Base-by-base conservation (phyloP, 1,284 basidiomycete genomes). In the Puccinia brachypodii region DNA sequence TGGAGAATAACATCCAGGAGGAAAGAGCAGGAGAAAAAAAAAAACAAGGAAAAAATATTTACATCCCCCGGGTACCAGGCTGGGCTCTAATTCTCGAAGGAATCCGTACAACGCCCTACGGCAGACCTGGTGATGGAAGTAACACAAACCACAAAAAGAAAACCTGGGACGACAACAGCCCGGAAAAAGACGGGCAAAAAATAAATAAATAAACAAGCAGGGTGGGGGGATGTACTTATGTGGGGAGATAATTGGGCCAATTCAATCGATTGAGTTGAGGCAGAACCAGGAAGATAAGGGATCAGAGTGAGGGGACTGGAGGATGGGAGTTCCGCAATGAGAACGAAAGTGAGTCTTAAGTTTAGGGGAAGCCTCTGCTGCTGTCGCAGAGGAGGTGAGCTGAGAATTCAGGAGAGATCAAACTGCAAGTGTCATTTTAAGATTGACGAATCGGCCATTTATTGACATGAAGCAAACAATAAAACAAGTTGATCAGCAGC, bases 371-470 rank as follows among this genome's bases (percentile, higher is more conserved):
- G 22, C n/a, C n/a, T 22, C 28, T 74, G 56, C 40, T 38, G 50
- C n/a, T 64, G 62, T 38, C 22, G 56, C 33, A 50, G 28, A 62
- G 73, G 73, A 62, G 56, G 73, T 76, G 73, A 76, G 73, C 36
- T 76, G 73, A 76, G 56, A 60, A 76, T 76, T 76, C 73, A 76
- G 73, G 73, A 64, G 73, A 47, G 56, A 44, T 64, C 33, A 71
- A 53, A 71, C 68, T 38, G 73, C 53, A 74, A 56, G 36, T 58
- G 56, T 62, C 56, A n/a, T n/a, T n/a, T n/a, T n/a, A 62, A 58
- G 73, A 76, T 62, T 76, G 58, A 76, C 73, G 56, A 76, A 73
- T 73, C 42, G 44, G 33, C 50, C 40, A 62, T 36, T 62, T 36
- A 3, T 53, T 53, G 53, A 56, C 53, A 69, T 44, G 40, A 64